Base-by-base conservation (phyloP, 495 filamentous ascomycete genomes). In the Podospora sp. region DNA sequence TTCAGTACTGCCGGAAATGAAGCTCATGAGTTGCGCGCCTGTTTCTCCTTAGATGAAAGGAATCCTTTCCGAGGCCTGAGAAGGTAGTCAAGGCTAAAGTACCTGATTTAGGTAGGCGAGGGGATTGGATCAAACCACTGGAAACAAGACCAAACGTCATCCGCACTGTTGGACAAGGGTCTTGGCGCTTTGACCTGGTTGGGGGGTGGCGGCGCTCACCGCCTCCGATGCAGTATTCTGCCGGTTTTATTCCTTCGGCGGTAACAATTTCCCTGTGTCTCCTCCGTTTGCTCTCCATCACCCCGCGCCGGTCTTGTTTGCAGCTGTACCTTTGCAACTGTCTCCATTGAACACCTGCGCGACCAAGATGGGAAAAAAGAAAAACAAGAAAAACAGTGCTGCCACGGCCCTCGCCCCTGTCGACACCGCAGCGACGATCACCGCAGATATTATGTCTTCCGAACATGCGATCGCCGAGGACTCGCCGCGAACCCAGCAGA, bases 361-460 rank as follows among this genome's bases (percentile, higher is more conserved):
- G 5, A 46, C 65, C 60, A 49, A 6, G 50, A 76, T 76, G 74
- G 69, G 68, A 1, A 76, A 69, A 63, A 76, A 76, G 1, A 76
- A 69, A 63, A 76, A 75, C 55, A 73, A 67, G 50, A 76, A 75
- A 24, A 75, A 71, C 29, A 72, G 63, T 3, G 16, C 50, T 24
- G 14, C 1, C 49, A 16, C 20, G 3, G n/a, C n/a, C 20, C 20
- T 24, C 2, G 62, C n/a, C 3, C 18, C 9, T 26, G 11, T 11
- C 18, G 20, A 21, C 20, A 57, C 14, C 18, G 11, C 27, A 14
- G n/a, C 63, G 20, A 18, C 29, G 22, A 40, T 11, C 21, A 25
- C 18, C 12, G 35, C 21, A 4, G 63, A 49, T 9, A 53, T 5
- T 0, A 9, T 16, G 12, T 20, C 64, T 5, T 3, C 35, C 53